A percentile compares a stretch with the other conserved stretches of the same genome.
Evolutionary conservation across 176 grass and related monocot genomes (phyloP).

Genomic region (Sorghum bicolor): DNA sequence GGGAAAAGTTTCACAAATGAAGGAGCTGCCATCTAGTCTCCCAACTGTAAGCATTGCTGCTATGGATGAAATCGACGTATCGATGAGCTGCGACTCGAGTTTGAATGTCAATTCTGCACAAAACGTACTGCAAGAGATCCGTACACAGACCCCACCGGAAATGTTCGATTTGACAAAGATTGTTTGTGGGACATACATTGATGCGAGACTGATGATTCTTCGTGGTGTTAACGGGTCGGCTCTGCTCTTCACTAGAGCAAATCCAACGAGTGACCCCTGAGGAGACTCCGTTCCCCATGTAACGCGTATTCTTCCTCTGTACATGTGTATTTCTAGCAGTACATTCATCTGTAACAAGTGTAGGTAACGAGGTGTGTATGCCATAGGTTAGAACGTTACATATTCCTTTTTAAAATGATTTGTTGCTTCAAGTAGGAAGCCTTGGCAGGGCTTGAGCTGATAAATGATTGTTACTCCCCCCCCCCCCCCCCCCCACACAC

Average conservation of each 20-base stretch:
- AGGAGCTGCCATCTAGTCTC: conserved; percentile 66
- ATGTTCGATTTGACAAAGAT: conserved; percentile 85
- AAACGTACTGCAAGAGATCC: conserved; percentile 66
- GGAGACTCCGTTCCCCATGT: conserved; percentile 17
- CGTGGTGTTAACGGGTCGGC: conserved; percentile 70
- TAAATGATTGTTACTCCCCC: not conserved
- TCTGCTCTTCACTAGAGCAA: conserved; percentile 73
- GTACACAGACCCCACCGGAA: conserved; percentile 73
- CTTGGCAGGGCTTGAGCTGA: not conserved
- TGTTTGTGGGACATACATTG: conserved; percentile 85
- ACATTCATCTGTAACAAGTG: conserved; percentile 32
- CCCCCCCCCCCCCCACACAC: no score
- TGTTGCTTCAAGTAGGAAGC: not conserved
- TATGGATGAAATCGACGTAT: conserved; percentile 51
- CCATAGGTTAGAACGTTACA: not conserved
- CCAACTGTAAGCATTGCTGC: conserved; percentile 43
- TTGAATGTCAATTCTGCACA: conserved; percentile 45
- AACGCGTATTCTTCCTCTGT: not conserved
- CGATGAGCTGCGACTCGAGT: conserved; percentile 47
- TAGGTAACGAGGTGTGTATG: conserved; percentile 17
- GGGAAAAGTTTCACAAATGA: conserved; percentile 43
- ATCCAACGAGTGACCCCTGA: conserved; percentile 24
- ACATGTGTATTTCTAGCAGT: conserved; percentile 34
- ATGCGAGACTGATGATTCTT: conserved; percentile 87
- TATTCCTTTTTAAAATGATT: not conserved